Percentiles rank a stretch among this genome's conserved stretches.
Evolutionary conservation across 2,329 filamentous ascomycete genomes (phyloP).

Genomic region (Aaosphaeria arxii): DNA sequence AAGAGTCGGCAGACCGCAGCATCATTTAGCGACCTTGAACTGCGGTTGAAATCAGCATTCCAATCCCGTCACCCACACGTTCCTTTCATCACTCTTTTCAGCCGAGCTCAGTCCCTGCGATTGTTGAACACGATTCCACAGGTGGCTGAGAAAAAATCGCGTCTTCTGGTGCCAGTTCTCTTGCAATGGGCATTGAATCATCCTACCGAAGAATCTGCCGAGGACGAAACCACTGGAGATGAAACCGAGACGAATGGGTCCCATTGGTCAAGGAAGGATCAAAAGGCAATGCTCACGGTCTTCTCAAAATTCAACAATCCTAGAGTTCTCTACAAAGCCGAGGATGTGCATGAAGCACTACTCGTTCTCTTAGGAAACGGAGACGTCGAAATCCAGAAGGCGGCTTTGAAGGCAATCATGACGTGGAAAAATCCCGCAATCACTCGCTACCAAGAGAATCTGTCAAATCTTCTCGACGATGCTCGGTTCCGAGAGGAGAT

Average conservation of each 20-base stretch:
- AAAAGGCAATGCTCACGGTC: constrained; percentile 76
- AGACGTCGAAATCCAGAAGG: constrained; percentile 84
- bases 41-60: constrained; percentile 63
- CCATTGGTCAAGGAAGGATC: constrained; percentile 73
- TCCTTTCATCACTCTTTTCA: constrained; percentile 51
- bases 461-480: constrained; percentile 86
- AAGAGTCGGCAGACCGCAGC: constrained; percentile 12
- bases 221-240: constrained; percentile 13
- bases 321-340: constrained; percentile 72
- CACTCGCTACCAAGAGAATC: constrained; percentile 75
- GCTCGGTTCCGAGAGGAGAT: constrained; percentile 90
- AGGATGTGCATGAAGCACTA: constrained; percentile 73
- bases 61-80: constrained; percentile 60
- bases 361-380: constrained; percentile 79
- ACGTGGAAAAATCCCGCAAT: constrained; percentile 83
- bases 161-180: constrained; percentile 80
- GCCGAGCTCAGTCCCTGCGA: constrained; percentile 75
- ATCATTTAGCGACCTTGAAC: constrained; percentile 22
- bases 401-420: constrained; percentile 77
- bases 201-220: constrained; percentile 4
- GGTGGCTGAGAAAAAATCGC: constrained; percentile 81
- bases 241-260: constrained; percentile 6
- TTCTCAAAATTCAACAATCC: constrained; percentile 87
- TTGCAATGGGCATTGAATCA: constrained; percentile 65
- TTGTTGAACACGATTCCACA: constrained; percentile 71